phyloP scores from a whole-genome alignment of 1,284 basidiomycete species.

The Neonothopanus nambi region DNA sequence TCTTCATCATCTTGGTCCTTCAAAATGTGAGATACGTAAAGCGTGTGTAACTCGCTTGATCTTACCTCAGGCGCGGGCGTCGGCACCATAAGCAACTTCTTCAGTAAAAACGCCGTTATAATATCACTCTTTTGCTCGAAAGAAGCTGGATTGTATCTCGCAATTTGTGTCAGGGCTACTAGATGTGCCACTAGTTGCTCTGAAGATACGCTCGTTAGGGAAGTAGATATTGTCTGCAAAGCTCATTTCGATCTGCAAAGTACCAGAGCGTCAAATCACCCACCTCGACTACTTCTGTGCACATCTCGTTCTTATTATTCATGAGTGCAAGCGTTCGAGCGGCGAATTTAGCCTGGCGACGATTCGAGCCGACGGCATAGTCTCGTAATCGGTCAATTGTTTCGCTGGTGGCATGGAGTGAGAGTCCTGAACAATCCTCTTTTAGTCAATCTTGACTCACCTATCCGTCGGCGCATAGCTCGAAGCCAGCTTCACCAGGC shows the following conservation, averaged over 20 bases:
- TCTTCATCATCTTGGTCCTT: conserved; percentile 61
- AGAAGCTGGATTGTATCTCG: conserved; percentile 65
- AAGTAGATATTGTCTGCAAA: conserved; percentile 48
- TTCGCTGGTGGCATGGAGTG: conserved; percentile 40
- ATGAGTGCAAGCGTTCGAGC: conserved; percentile 72
- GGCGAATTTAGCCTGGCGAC: conserved; percentile 85
- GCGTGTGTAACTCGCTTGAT: conserved; percentile 1
- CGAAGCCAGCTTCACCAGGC: conserved; percentile 60
- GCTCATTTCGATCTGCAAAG: conserved; percentile 4
- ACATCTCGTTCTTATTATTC: conserved; percentile 53
- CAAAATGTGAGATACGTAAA: conserved; percentile 28
- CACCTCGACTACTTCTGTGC: conserved; percentile 67
- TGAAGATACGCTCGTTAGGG: conserved; percentile 47
- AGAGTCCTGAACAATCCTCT: no score
- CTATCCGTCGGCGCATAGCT: conserved; percentile 62
- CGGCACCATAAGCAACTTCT: conserved; percentile 68
- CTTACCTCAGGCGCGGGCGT: conserved; percentile 49
- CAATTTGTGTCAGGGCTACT: conserved; percentile 75
- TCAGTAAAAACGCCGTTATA: conserved; percentile 72
- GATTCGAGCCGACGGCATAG: conserved; percentile 63
- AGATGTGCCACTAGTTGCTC: conserved; percentile 68
- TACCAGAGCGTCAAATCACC: conserved; percentile 20
- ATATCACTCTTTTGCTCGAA: conserved; percentile 80
- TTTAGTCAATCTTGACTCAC: conserved; percentile 42
- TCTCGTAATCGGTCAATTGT: conserved; percentile 67